Base-by-base conservation (phyloP, 441 rosid genomes). In the Pelargonium fulgidum region DNA sequence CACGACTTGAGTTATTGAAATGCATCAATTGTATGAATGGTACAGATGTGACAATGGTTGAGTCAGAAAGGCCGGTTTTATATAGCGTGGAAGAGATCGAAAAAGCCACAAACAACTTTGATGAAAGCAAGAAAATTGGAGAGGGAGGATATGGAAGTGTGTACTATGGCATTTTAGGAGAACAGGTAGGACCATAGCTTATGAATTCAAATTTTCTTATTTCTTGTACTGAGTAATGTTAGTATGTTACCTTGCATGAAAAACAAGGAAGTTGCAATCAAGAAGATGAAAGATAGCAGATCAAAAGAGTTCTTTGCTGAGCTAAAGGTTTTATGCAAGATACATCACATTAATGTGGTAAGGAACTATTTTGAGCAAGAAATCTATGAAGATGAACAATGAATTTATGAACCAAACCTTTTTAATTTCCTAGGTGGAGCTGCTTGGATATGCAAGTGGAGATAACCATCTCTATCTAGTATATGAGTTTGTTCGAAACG, bases 341-440 rank as follows among this genome's bases (percentile, higher is more conserved):
- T 76, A 59, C 82, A 80, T 78, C 82, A 78, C 61, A 72, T 76
- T 62, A 84, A 79, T 72, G 77, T 76, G 85, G 82, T 67, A 71
- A 71, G 70, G 17, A 68, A 33, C 69, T 0, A 62, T 66, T 11
- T 17, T 11, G 8, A 42, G 17, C 5, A 45, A 39, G 22, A 67
- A 7, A 61, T 2, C 16, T 41, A 47, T 4, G 2, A 13, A 14
- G 45, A 22, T 44, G 50, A 2, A 14, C 50, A 1, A 47, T 39
- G 58, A 20, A 68, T 36, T 56, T 48, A 50, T 63, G 64, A 58
- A 68, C 11, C 50, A 65, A 62, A 50, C 29, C 45, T 73, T 29
- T 13, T 61, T 22, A 22, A 22, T 22, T 56, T 68, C 63, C 36
- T 42, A 79, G 83, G 76, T 79, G 65, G 85, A 76, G 75, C 79